Base-by-base conservation (phyloP, 257 asterid genomes). In the Mentha longifolia region DNA sequence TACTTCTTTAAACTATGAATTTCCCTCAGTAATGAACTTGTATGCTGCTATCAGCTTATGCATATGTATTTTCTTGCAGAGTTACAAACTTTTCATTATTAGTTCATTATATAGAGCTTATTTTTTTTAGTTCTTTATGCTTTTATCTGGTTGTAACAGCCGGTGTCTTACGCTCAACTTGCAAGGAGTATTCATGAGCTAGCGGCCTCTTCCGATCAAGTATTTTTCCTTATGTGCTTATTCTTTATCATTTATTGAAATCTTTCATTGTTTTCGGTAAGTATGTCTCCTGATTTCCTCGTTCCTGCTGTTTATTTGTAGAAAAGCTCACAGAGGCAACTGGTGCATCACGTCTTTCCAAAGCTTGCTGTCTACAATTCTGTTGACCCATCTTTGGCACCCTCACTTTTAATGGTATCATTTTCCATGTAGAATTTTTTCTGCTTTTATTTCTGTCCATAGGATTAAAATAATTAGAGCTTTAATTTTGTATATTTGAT, bases 321-420 rank as follows among this genome's bases (percentile, higher is more conserved):
- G 99, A 95, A 92, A 89, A 92, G 92, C 81, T 95, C 99, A 76
- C 94, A 84, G 85, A 85, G 89, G 87, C 99, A 95, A 76, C 81
- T 95, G 88, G 83, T 95, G 73, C 96, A 95, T 77, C 87, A 92
- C 35, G 99, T 95, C 63, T 95, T 95, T 78, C 99, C 98, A 61
- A 95, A 95, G 82, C 96, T 95, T 64, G 99, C 99, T 30, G 99
- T 95, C 56, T 95, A 95, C 91, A 95, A 95, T 80, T 95, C 99
- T 41, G 99, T 95, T 70, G 99, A 95, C 66, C 99, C 99, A 7
- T 95, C 99, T 61, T 64, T 95, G 86, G 99, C 99, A 28, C 99
- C 99, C 10, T 95, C 99, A 65, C 98, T 95, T 78, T 86, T 95
- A 55, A 92, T 95, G 99, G 99, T 95, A 87, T 35, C 80, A 15